Conservation (phyloP, 139 green algal species). For the Coelastrella sp. region DNA sequence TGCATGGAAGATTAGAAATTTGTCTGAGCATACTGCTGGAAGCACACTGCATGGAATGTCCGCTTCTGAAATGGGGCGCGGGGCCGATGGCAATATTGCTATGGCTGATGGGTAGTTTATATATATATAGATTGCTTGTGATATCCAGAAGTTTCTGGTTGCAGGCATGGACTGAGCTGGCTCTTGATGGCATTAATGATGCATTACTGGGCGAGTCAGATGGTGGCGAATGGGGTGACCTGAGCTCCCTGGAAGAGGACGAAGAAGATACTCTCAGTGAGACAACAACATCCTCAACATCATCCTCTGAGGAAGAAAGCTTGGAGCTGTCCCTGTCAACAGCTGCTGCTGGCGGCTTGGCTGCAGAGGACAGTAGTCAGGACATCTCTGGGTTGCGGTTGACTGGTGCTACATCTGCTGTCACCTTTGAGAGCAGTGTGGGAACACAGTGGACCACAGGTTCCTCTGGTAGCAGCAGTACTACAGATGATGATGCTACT, state of each 20-base stretch:
- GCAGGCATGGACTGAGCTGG: conserved; percentile 48
- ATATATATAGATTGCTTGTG: too few species aligned
- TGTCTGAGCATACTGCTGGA: too few species aligned
- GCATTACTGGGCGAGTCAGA: conserved; percentile 33
- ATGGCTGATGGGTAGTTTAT: too few species aligned
- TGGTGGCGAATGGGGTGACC: conserved; percentile 14
- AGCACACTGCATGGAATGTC: too few species aligned
- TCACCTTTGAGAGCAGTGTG: neutral
- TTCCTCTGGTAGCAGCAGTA: neutral
- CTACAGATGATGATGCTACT: neutral
- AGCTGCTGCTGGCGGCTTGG: too few species aligned
- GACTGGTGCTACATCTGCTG: too few species aligned
- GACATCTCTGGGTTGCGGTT: too few species aligned
- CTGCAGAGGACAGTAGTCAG: too few species aligned
- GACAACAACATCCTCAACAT: neutral
- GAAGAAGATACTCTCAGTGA: neutral
- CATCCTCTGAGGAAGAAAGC: neutral
- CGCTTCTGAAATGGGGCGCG: too few species aligned
- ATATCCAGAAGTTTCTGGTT: neutral
- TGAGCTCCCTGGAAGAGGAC: neutral
- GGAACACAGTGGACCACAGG: neutral
- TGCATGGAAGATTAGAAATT: too few species aligned
- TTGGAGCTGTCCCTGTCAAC: too few species aligned
- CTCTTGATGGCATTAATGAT: conserved; percentile 2
- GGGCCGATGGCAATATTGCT: too few species aligned